Base-by-base conservation (phyloP, 108 stramenopile species). In the Chaetoceros tenuissimus region DNA sequence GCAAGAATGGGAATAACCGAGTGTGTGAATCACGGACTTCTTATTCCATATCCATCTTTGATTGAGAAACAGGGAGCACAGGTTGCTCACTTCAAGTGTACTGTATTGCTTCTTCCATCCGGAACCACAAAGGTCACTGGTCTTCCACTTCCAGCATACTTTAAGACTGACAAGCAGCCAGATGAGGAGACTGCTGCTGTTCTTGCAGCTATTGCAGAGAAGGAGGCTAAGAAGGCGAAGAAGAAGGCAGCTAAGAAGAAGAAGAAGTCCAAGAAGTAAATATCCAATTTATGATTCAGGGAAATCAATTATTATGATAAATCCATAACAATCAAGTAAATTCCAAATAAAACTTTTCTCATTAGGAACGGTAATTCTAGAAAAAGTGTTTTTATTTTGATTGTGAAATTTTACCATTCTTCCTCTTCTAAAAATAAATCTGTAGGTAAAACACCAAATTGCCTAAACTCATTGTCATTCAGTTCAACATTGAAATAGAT, bases 31-130 rank as follows among this genome's bases (percentile, higher is more conserved):
- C 96, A 97, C 74, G 94, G 94, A 27, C 75, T 99, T 25, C 63
- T 99, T 57, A 73, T 78, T 49, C 92, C 94, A 2, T 99, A 96
- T 67, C 97, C 99, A 16, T 91, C 91, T 22, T 65, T 99, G 72
- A 72, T 79, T 68, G 97, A 97, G 63, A 70, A 80, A 48, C 65
- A 69, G 24, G 90, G 80, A 7, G 97, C 91, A 13, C 73, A 75
- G 60, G 94, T 97, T 27, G 95, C 94, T 0, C 99, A 98, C 65
- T 94, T 98, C 71, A 97, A 98, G 77, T 94, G 89, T 68, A 99
- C 99, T 7, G 96, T 98, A 24, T 73, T 99, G 31, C 73, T 99
- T 61, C 59, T 97, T 57, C 87, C 94, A 19, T 82, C 82, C 8
- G 99, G 99, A 60, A 93, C 95, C 5, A 52, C 72, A 27, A 75